phyloP scores from a whole-genome alignment of 176 grass and related monocot genomes.

The Dactylis glomerata region DNA sequence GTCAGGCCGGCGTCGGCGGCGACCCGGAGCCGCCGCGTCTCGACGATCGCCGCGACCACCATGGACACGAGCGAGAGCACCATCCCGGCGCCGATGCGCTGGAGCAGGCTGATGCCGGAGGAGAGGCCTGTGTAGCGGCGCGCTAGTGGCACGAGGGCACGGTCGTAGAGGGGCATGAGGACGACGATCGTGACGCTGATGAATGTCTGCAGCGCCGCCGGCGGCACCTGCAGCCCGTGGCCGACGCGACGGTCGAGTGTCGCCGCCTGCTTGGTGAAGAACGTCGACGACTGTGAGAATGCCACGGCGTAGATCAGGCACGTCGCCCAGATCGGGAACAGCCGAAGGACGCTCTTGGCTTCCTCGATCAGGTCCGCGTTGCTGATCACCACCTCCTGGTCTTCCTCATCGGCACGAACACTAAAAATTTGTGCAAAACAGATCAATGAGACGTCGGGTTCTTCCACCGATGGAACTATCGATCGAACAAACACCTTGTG shows the following conservation, averaged over 20 bases:
- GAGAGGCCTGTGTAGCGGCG: conserved; percentile 30
- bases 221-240: conserved; percentile 19
- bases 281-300: conserved; percentile 47
- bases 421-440: background rate
- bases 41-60: conserved; percentile 52
- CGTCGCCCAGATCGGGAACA: conserved; percentile 60
- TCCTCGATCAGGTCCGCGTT: background rate
- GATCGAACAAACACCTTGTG: conserved; percentile 16
- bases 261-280: conserved; percentile 63
- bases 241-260: conserved; percentile 44
- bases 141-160: conserved; percentile 38
- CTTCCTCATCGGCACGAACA: background rate
- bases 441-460: background rate
- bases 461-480: background rate
- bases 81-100: conserved; percentile 62
- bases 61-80: conserved; percentile 55
- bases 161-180: conserved; percentile 56
- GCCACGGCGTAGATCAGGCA: conserved; percentile 56
- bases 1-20: conserved; percentile 42
- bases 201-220: conserved; percentile 55
- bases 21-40: conserved; percentile 32
- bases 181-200: conserved; percentile 39
- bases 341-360: conserved; percentile 32
- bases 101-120: conserved; percentile 64
- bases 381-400: background rate